phyloP scores from a whole-genome alignment of 176 grass and related monocot species.

The Oropetium thomaeum region DNA sequence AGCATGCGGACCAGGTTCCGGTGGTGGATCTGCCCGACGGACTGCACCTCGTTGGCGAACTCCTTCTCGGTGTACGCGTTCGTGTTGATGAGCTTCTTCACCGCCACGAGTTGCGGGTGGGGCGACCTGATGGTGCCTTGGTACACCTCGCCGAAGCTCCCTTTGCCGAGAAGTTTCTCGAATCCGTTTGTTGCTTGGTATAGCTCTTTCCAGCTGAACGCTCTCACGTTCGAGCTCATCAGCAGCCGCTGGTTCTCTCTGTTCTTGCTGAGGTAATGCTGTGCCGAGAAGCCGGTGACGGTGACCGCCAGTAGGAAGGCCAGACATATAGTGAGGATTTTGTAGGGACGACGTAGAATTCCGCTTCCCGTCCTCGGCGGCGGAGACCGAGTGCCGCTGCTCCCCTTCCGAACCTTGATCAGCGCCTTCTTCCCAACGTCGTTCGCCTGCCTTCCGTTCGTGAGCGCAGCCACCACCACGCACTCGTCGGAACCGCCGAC shows the following conservation, averaged over 20 bases:
- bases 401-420: not conserved
- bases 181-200: conserved; percentile 26
- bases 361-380: too few species aligned
- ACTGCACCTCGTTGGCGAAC: conserved; percentile 27
- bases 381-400: not conserved
- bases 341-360: not conserved
- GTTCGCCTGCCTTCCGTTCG: not conserved
- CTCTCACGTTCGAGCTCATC: not conserved
- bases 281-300: not conserved
- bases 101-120: not conserved
- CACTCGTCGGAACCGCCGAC: not conserved
- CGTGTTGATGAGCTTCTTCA: conserved; percentile 21
- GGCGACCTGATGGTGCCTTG: not conserved
- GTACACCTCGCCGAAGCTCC: conserved; percentile 34
- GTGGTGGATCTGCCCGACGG: conserved; percentile 36
- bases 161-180: conserved; percentile 23
- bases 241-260: not conserved
- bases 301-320: not conserved
- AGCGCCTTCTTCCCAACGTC: not conserved
- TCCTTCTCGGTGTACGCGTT: conserved; percentile 4
- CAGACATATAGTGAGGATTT: not conserved
- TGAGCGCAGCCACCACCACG: not conserved
- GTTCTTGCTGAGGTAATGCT: not conserved
- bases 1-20: conserved; percentile 22
- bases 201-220: conserved; percentile 33